Percentiles rank a stretch among this genome's conserved stretches.
phyloP scores from a whole-genome alignment of 169 alveolate genomes.

The Babesia sp. region DNA sequence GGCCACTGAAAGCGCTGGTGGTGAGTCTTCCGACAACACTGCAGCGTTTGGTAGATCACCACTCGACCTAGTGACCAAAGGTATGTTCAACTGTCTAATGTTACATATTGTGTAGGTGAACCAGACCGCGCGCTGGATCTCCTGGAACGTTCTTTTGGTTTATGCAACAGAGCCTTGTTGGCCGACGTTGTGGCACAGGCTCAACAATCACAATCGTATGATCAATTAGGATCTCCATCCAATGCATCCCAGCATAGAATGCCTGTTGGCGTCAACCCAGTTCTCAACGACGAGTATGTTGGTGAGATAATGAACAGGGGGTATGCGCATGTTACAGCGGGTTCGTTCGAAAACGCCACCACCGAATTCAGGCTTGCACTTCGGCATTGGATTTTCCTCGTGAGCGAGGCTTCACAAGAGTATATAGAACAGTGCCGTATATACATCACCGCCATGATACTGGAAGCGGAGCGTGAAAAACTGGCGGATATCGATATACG shows the following conservation, averaged over 20 bases:
- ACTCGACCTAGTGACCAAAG: slow-evolving; percentile 8
- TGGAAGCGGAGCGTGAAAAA: slow-evolving; percentile 70
- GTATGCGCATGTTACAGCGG: slow-evolving; percentile 25
- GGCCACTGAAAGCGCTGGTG: not conserved
- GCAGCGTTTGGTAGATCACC: slow-evolving; percentile 4
- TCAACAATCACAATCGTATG: not conserved
- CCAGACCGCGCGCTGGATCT: slow-evolving; percentile 4
- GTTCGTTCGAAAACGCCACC: slow-evolving; percentile 21
- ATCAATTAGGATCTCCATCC: not conserved
- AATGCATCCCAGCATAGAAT: not conserved
- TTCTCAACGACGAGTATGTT: slow-evolving; percentile 17
- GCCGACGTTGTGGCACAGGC: slow-evolving; percentile 14
- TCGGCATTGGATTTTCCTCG: slow-evolving; percentile 25
- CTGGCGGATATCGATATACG: slow-evolving; percentile 58
- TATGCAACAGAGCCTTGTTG: slow-evolving; percentile 5
- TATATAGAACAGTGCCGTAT: slow-evolving; percentile 47
- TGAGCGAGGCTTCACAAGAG: slow-evolving; percentile 22
- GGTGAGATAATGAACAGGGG: slow-evolving; percentile 24
- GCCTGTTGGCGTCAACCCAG: not conserved
- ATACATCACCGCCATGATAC: slow-evolving; percentile 73
- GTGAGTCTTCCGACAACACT: not conserved
- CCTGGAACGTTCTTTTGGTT: slow-evolving; percentile 17
- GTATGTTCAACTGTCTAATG: not conserved
- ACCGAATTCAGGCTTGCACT: slow-evolving; percentile 26
- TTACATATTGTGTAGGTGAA: not conserved